Conservation (phyloP, 345 rosid genomes). For the Brassica carinata region DNA sequence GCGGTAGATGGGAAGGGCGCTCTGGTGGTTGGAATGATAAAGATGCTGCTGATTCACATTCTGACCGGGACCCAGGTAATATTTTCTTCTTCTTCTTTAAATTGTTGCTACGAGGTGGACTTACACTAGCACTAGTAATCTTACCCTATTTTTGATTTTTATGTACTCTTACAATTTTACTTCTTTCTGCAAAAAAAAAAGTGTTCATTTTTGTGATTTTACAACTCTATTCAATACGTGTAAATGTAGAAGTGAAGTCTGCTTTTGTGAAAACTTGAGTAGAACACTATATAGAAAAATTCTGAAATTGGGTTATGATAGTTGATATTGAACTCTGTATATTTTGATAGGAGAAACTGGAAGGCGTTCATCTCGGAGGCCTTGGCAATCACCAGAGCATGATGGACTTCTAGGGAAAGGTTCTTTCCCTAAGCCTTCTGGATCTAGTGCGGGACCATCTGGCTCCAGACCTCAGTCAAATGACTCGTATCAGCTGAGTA, state of each 20-base stretch:
- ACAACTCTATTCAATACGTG: constrained; percentile 1
- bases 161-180: not conserved
- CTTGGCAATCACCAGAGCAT: constrained; percentile 43
- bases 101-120: constrained; percentile 8
- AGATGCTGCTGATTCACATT: constrained; percentile 63
- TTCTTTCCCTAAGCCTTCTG: constrained; percentile 82
- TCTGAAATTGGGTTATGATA: too few relatives aligned
- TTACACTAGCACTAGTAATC: constrained; percentile 8
- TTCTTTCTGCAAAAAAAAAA: not conserved
- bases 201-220: not conserved
- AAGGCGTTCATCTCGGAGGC: too few relatives aligned
- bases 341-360: too few relatives aligned
- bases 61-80: constrained; percentile 78
- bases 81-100: constrained; percentile 15
- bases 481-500: constrained; percentile 64
- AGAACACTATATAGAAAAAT: not conserved
- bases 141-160: not conserved
- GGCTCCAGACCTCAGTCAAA: constrained; percentile 65
- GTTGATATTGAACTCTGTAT: too few relatives aligned
- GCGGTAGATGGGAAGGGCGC: constrained; percentile 84
- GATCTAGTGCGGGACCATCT: constrained; percentile 58
- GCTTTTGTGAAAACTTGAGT: constrained; percentile 16
- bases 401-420: constrained; percentile 99
- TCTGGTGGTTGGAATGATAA: constrained; percentile 77
- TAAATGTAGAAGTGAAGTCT: constrained; percentile 9